These are phyloP conservation scores for Fusarium piperis DNA, from an alignment of 2,329 filamentous ascomycete genomes.

Conservation along the genomic window DNA sequence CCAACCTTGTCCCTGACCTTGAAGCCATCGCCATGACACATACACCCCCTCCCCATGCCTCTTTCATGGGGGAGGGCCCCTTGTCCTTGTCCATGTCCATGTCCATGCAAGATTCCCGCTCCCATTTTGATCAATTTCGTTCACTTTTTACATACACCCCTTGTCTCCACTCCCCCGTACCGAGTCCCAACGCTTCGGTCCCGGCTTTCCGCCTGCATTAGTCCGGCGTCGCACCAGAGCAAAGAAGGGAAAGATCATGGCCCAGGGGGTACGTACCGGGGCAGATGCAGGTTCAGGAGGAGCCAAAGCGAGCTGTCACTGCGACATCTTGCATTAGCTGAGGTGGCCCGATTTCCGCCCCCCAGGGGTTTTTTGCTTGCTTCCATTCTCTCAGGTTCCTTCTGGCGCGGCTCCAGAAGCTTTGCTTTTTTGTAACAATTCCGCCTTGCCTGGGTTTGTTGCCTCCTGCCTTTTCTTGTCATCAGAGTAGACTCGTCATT, in stretches of 20 bases:
- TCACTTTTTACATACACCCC: background rate
- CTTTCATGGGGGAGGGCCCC: background rate
- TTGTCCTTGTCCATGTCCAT: conserved; percentile 16
- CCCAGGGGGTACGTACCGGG: background rate
- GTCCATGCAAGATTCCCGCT: conserved; percentile 36
- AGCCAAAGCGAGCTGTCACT: conserved; percentile 37
- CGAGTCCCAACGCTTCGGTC: conserved; percentile 41
- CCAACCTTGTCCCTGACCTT: background rate
- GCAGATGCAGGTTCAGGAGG: conserved; percentile 1
- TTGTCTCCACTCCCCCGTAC: conserved; percentile 21
- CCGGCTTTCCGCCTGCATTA: conserved; percentile 41
- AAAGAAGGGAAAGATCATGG: background rate
- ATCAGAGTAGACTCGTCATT: conserved; percentile 1
- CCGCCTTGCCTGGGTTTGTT: background rate
- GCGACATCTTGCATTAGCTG: conserved; percentile 40
- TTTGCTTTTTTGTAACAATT: conserved; percentile 28
- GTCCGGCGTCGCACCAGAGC: conserved; percentile 31
- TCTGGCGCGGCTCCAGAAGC: conserved; percentile 31
- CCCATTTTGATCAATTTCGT: conserved; percentile 12
- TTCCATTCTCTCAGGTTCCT: conserved; percentile 1
- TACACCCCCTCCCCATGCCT: background rate
- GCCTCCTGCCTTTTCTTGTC: background rate
- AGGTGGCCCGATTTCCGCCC: conserved; percentile 22
- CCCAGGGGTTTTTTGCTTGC: background rate
- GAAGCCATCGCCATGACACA: background rate